Conservation (phyloP, 1,139 yeast genomes). For the Meyerozyma smithsonii region DNA sequence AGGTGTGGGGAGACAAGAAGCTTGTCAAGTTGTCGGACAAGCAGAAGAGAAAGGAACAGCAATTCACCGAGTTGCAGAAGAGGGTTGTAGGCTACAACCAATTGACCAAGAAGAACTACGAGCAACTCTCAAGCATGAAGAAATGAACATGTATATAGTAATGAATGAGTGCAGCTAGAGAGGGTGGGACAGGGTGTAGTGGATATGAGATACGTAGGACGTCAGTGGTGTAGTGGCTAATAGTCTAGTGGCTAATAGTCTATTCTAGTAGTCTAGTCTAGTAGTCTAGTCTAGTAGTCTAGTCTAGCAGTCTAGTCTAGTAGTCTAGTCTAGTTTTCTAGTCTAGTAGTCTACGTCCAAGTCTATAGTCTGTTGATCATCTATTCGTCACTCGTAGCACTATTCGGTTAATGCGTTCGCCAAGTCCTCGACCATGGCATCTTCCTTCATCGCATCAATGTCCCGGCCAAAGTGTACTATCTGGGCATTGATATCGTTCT, state of each 20-base stretch:
- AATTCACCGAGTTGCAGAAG: slow-evolving; percentile 30
- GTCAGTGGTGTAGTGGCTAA: too few relatives aligned
- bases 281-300: too few relatives aligned
- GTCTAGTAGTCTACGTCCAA: background rate
- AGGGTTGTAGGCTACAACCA: slow-evolving; percentile 37
- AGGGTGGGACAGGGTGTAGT: too few relatives aligned
- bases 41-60: slow-evolving; percentile 29
- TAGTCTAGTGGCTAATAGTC: too few relatives aligned
- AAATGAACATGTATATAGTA: slow-evolving; percentile 1
- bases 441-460: slow-evolving; percentile 23
- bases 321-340: too few relatives aligned
- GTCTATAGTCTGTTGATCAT: background rate
- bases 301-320: too few relatives aligned
- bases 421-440: slow-evolving; percentile 20
- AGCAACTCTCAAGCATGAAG: slow-evolving; percentile 14
- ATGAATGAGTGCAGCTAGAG: too few relatives aligned
- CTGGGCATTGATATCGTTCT: slow-evolving; percentile 19
- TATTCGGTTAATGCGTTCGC: slow-evolving; percentile 11
- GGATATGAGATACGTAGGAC: too few relatives aligned
- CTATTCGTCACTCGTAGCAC: background rate
- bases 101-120: slow-evolving; percentile 37
- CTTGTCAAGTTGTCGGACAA: slow-evolving; percentile 42
- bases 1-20: slow-evolving; percentile 68
- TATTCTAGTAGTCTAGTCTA: too few relatives aligned
- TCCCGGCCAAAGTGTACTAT: slow-evolving; percentile 24